Evolutionary conservation across 495 filamentous ascomycete genomes (phyloP), one percentile per base, ranked within the genome.

Genomic region (Tetracladium marchalianum): DNA sequence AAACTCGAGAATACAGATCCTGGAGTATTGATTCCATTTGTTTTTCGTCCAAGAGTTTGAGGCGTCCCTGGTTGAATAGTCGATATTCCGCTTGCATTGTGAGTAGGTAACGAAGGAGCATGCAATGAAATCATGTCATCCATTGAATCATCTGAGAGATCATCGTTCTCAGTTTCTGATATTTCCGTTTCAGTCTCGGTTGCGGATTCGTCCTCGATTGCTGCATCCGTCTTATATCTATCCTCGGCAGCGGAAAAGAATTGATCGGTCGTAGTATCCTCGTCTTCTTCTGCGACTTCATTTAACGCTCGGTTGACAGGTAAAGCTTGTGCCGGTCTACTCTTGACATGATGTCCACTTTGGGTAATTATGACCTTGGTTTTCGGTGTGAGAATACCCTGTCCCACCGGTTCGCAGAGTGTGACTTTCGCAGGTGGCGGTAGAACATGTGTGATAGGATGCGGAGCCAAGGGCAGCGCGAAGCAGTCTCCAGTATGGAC

Each of bases 231-330:
- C 44, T 66, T 65, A 31, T 65, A 60, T 18, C 77, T 75, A 46
- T 92, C 87, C 57, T 94, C 89, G 5, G 82, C 77, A 2, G 88
- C 88, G 3, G 88, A 93, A 55, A 76, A 94, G 62, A 93, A 95
- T 53, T 86, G 81, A 60, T 95, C 89, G 47, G 82, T 90, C 15
- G 84, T 78, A 16, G 85, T 87, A 51, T 89, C 87, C 46, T 90
- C 85, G 8, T 78, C 76, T 41, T 79, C 75, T 43, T 86, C 81
- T 11, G 72, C 72, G 2, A 81, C 73, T 16, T 79, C 77, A 48
- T 81, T 80, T 11, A 81, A 52, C n/a, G 60, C 44, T 19, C 64
- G 66, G 11, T 66, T 65, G 12, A 60, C 48, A 15, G 61, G 53
- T 1, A 69, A 53, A 34, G 68, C 63, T 5, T 65, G 59, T 7